These are phyloP conservation scores for Trypanosoma melophagium DNA, from an alignment of 208 protist species.

Conservation along the genomic window DNA sequence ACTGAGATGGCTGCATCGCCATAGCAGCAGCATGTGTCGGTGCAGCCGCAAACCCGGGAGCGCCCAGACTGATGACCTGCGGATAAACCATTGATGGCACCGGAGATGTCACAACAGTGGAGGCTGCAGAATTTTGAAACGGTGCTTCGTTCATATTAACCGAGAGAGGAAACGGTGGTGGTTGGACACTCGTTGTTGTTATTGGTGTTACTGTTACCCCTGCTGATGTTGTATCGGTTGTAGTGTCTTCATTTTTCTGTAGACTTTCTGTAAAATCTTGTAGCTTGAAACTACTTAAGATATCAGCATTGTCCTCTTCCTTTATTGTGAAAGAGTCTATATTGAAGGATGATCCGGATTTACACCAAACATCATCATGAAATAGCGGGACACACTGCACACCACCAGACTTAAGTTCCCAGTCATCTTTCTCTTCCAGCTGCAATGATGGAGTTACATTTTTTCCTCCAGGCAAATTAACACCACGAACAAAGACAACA, in stretches of 20 bases:
- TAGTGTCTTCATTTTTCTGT: constrained; percentile 1
- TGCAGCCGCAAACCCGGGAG: constrained; percentile 17
- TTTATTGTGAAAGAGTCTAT: constrained; percentile 20
- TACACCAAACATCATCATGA: constrained; percentile 78
- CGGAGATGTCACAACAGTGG: constrained; percentile 20
- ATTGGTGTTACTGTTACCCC: background rate
- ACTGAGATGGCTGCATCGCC: constrained; percentile 23
- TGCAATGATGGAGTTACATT: constrained; percentile 18
- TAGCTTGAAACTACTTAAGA: constrained; percentile 6
- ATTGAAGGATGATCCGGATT: constrained; percentile 16
- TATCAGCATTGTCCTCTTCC: constrained; percentile 12
- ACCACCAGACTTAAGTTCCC: background rate
- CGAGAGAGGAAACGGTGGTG: constrained; percentile 16
- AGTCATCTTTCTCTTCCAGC: too few species aligned
- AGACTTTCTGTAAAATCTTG: background rate
- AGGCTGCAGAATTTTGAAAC: constrained; percentile 14
- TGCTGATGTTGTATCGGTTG: constrained; percentile 13
- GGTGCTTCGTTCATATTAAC: constrained; percentile 6
- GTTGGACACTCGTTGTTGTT: constrained; percentile 3
- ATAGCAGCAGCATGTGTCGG: constrained; percentile 11
- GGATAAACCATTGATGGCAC: constrained; percentile 17
- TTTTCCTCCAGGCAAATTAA: constrained; percentile 63
- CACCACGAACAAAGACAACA: constrained; percentile 69
- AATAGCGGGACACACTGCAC: constrained; percentile 58
- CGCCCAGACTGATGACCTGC: constrained; percentile 16